These are phyloP conservation scores for Wallemia ichthyophaga DNA, from an alignment of 1,284 basidiomycete genomes.

Conservation along the genomic window DNA sequence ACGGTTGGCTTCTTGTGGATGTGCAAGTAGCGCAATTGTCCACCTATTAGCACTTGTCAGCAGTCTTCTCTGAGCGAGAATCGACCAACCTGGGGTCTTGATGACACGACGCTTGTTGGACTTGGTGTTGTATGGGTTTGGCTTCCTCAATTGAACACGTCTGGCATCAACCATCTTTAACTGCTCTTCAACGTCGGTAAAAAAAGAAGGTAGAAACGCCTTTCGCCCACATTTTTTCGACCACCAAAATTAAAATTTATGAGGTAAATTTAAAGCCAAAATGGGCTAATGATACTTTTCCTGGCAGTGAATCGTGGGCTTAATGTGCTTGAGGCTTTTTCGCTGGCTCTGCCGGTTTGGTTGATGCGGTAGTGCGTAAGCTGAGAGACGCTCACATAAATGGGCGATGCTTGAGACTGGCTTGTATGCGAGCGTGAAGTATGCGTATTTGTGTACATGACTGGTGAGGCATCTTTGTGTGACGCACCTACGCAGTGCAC, in stretches of 20 bases:
- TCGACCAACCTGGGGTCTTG: slow-evolving; percentile 39
- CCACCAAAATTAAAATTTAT: neutral
- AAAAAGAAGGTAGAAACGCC: neutral
- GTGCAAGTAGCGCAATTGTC: slow-evolving; percentile 8
- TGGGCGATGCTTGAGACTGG: no score
- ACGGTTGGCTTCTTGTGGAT: slow-evolving; percentile 4
- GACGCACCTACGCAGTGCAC: no score
- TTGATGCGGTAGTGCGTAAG: no score
- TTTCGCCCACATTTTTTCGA: neutral
- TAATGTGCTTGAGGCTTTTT: no score
- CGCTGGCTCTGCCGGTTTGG: no score
- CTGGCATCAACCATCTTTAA: slow-evolving; percentile 26
- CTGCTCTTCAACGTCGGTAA: neutral
- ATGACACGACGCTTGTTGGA: slow-evolving; percentile 83
- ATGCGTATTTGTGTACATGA: no score
- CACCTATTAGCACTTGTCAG: slow-evolving; percentile 1
- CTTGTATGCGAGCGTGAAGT: no score
- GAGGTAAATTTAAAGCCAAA: neutral
- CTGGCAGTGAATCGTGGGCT: no score
- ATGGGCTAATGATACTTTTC: no score
- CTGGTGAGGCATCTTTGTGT: no score
- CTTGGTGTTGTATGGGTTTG: slow-evolving; percentile 93
- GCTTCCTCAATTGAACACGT: slow-evolving; percentile 97
- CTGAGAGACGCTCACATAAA: no score
- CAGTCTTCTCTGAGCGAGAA: no score